A percentile compares a stretch with the other conserved stretches of the same genome.
Conservation (phyloP, 2,329 filamentous ascomycete genomes). For the Leptographium procerum region DNA sequence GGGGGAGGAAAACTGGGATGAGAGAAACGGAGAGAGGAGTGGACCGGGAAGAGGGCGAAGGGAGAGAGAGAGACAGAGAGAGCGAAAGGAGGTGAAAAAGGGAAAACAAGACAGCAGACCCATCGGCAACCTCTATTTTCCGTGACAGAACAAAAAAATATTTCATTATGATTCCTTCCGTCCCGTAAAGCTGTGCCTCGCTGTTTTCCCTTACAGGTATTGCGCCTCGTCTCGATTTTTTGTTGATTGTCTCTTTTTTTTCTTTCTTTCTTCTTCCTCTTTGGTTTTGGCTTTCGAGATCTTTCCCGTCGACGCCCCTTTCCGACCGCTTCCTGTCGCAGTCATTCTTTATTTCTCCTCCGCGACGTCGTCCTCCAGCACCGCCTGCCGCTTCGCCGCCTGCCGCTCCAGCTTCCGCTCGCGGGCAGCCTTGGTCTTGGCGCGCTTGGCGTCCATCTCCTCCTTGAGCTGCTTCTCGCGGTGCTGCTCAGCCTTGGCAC, state of each 20-base stretch:
- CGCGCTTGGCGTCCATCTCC: slow-evolving; percentile 99
- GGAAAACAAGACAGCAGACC: not conserved
- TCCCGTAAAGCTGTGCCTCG: slow-evolving; percentile 1
- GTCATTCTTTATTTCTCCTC: slow-evolving; percentile 30
- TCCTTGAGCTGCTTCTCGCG: slow-evolving; percentile 95
- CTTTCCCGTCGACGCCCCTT: not conserved
- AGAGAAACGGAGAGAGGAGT: slow-evolving; percentile 2
- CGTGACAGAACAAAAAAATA: slow-evolving; percentile 1
- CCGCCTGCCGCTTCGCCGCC: slow-evolving; percentile 78
- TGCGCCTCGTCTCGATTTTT: not conserved
- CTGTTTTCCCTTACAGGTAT: not conserved
- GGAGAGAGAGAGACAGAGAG: not conserved
- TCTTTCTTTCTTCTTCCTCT: slow-evolving; percentile 3
- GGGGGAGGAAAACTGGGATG: too few relatives aligned
- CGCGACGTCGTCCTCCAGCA: slow-evolving; percentile 60
- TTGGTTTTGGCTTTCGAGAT: slow-evolving; percentile 11
- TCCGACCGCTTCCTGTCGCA: not conserved
- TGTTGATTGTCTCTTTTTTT: slow-evolving; percentile 16
- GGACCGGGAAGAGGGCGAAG: not conserved
- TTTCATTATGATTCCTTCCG: slow-evolving; percentile 3
- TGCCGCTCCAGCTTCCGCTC: slow-evolving; percentile 95
- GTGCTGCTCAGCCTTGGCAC: slow-evolving; percentile 98
- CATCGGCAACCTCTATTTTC: not conserved
- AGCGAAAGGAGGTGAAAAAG: too few relatives aligned
- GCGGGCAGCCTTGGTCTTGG: slow-evolving; percentile 99